Percentiles rank a stretch among this genome's conserved stretches.
Conservation (phyloP, 1,139 yeast species). For the Blastobotrys niveus region DNA sequence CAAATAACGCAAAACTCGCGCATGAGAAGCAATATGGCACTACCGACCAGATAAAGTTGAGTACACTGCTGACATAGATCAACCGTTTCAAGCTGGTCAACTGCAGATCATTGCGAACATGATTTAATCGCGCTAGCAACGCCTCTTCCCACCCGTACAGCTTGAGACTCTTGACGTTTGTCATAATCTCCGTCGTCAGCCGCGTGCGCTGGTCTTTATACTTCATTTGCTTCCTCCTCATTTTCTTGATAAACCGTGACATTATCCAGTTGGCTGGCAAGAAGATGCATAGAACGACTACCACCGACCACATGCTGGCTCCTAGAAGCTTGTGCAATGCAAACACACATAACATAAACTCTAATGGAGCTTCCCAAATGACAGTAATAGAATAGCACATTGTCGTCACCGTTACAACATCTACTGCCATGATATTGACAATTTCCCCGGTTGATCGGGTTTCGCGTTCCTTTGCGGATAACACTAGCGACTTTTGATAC, state of each 20-base stretch:
- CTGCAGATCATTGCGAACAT: slow-evolving; percentile 81
- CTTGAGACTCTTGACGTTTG: slow-evolving; percentile 62
- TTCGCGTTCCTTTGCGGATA: slow-evolving; percentile 75
- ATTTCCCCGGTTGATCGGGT: slow-evolving; percentile 84
- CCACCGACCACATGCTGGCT: slow-evolving; percentile 56
- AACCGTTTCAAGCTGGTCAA: slow-evolving; percentile 61
- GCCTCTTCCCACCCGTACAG: slow-evolving; percentile 73
- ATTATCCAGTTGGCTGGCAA: slow-evolving; percentile 53
- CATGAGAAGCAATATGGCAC: slow-evolving; percentile 65
- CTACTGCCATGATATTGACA: slow-evolving; percentile 61
- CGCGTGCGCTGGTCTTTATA: slow-evolving; percentile 56
- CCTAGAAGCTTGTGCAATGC: slow-evolving; percentile 59
- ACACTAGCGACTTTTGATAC: slow-evolving; percentile 68
- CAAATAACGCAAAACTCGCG: slow-evolving; percentile 53
- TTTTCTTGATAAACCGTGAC: slow-evolving; percentile 43
- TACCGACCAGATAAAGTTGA: slow-evolving; percentile 56
- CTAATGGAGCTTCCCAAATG: slow-evolving; percentile 55
- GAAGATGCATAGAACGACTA: slow-evolving; percentile 47
- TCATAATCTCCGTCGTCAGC: slow-evolving; percentile 55
- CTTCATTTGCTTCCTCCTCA: slow-evolving; percentile 69
- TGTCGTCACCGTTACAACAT: slow-evolving; percentile 64
- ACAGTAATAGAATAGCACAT: slow-evolving; percentile 49
- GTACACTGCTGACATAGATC: slow-evolving; percentile 37
- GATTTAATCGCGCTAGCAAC: slow-evolving; percentile 44
- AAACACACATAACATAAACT: slow-evolving; percentile 47